These are phyloP conservation scores for Simmondsia chinensis DNA, from an alignment of 148 eudicot genomes.

Conservation along the genomic window DNA sequence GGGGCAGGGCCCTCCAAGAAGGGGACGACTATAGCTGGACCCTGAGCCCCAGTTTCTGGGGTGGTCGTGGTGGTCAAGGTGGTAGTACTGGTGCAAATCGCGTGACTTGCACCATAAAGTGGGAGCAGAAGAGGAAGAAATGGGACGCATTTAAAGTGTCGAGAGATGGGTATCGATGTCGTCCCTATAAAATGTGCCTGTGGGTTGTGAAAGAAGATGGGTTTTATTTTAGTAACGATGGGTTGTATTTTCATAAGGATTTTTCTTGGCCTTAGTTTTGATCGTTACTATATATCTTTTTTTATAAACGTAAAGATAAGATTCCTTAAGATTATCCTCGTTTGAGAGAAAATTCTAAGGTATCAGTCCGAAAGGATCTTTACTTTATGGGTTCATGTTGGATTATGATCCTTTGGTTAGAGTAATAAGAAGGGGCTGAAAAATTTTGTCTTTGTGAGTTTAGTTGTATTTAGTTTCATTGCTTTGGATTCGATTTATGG, in stretches of 20 bases:
- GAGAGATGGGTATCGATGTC: slow-evolving; percentile 37
- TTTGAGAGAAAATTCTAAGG: too few species aligned
- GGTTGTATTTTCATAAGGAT: slow-evolving; percentile 31
- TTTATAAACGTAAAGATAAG: neutral
- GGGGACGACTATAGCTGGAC: slow-evolving; percentile 59
- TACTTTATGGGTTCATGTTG: too few species aligned
- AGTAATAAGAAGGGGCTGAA: too few species aligned
- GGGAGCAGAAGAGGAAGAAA: slow-evolving; percentile 30
- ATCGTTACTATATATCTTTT: neutral
- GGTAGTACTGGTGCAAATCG: neutral
- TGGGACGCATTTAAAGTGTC: slow-evolving; percentile 31
- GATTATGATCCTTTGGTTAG: too few species aligned
- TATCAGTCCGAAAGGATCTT: too few species aligned
- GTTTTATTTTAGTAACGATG: slow-evolving; percentile 53
- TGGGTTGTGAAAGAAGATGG: slow-evolving; percentile 73
- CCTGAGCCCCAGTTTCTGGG: slow-evolving; percentile 12
- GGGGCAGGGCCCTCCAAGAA: slow-evolving; percentile 64
- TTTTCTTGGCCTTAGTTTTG: slow-evolving; percentile 35
- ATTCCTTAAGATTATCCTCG: too few species aligned
- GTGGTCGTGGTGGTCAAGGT: slow-evolving; percentile 3
- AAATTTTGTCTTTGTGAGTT: too few species aligned
- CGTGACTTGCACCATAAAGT: slow-evolving; percentile 46
- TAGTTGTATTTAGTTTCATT: too few species aligned
- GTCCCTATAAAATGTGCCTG: slow-evolving; percentile 22
- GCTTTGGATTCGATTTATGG: too few species aligned